A percentile compares a stretch with the other conserved stretches of the same genome.
Evolutionary conservation across 1,284 basidiomycete genomes (phyloP).

Genomic region (Ustilago hordei): DNA sequence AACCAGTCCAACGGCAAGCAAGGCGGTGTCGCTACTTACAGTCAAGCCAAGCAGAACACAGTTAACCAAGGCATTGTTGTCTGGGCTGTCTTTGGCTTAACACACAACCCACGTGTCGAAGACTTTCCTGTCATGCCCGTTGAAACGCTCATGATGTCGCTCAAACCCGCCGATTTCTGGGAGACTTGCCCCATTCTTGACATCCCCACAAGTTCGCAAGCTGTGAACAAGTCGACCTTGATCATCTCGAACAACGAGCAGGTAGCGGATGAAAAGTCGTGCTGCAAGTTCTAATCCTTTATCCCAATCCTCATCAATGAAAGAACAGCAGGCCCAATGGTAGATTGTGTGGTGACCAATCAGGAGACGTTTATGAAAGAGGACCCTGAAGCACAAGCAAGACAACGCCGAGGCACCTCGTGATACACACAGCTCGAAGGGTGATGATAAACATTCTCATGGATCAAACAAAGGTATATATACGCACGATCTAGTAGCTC

Average conservation of each 20-base stretch:
- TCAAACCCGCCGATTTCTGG: constrained; percentile 90
- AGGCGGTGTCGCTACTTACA: constrained; percentile 77
- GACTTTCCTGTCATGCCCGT: constrained; percentile 88
- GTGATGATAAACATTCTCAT: too few relatives aligned
- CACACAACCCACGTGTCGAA: constrained; percentile 85
- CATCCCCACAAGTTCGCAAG: constrained; percentile 78
- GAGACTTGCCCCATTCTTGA: constrained; percentile 84
- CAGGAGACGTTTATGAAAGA: too few relatives aligned
- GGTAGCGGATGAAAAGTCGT: constrained; percentile 2
- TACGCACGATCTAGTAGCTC: too few relatives aligned
- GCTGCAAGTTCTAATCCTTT: constrained; percentile 17
- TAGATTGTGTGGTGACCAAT: too few relatives aligned
- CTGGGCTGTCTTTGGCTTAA: constrained; percentile 82
- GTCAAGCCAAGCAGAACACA: constrained; percentile 73
- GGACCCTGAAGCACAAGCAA: too few relatives aligned
- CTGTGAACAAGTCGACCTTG: constrained; percentile 23
- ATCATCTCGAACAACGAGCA: constrained; percentile 1
- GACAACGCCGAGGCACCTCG: too few relatives aligned
- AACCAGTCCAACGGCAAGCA: constrained; percentile 76
- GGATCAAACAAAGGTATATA: too few relatives aligned
- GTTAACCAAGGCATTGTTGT: constrained; percentile 75
- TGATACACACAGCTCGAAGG: too few relatives aligned
- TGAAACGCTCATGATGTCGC: constrained; percentile 79
- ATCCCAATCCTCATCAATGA: not conserved
- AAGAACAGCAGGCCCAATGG: too few relatives aligned